These are phyloP conservation scores for Claviceps maximensis DNA, from an alignment of 2,329 filamentous ascomycete genomes.

Conservation along the genomic window DNA sequence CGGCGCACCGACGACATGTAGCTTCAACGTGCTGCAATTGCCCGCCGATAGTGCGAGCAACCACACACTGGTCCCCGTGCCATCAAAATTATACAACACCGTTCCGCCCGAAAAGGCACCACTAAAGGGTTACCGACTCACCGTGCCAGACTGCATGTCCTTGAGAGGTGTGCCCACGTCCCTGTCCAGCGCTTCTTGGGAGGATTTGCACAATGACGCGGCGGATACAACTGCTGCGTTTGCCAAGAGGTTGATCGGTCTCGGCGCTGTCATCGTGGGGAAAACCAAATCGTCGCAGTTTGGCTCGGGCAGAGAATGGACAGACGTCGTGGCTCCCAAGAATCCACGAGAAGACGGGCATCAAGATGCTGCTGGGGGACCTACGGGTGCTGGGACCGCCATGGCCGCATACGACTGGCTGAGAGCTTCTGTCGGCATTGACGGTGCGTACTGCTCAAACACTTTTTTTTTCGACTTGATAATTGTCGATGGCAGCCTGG, in stretches of 20 bases:
- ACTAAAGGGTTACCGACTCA: slow-evolving; percentile 23
- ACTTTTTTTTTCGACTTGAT: too few species aligned
- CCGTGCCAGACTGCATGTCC: slow-evolving; percentile 21
- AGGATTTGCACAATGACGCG: slow-evolving; percentile 33
- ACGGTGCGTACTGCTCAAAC: slow-evolving; percentile 16
- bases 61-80: slow-evolving; percentile 21
- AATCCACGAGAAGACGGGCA: slow-evolving; percentile 36
- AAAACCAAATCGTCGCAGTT: slow-evolving; percentile 40
- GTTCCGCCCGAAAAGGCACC: slow-evolving; percentile 17
- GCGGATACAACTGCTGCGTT: slow-evolving; percentile 31
- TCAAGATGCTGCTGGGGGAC: slow-evolving; percentile 20
- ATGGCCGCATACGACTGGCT: slow-evolving; percentile 30
- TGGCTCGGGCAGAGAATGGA: slow-evolving; percentile 28
- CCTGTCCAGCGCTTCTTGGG: slow-evolving; percentile 46
- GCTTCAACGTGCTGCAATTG: slow-evolving; percentile 3
- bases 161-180: slow-evolving; percentile 39
- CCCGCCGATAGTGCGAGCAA: neutral
- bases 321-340: slow-evolving; percentile 27
- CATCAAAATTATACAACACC: slow-evolving; percentile 23
- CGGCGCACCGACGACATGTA: neutral
- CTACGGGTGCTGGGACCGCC: slow-evolving; percentile 25
- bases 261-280: slow-evolving; percentile 43
- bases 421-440: slow-evolving; percentile 21
- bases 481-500: neutral
- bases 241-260: slow-evolving; percentile 42